Conservation (phyloP, 495 filamentous ascomycete species). For the Podospora pseudoanserina region DNA sequence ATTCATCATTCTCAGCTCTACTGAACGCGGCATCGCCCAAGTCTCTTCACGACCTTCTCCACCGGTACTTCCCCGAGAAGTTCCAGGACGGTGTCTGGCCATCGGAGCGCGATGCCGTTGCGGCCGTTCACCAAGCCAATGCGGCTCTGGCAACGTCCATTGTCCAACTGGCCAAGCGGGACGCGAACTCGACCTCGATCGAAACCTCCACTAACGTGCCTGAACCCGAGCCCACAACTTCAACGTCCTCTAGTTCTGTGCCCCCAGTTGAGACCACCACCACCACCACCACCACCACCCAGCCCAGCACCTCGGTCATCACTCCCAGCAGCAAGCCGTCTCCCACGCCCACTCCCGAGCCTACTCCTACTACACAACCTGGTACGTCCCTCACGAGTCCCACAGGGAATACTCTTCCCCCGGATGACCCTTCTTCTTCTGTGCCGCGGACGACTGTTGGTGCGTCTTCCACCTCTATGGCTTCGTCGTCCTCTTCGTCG, state of each 20-base stretch:
- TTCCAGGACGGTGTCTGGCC: conserved; percentile 37
- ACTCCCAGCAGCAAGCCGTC: conserved; percentile 17
- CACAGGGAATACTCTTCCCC: conserved; percentile 3
- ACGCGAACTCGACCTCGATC: conserved; percentile 18
- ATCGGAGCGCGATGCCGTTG: conserved; percentile 34
- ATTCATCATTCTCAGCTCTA: conserved; percentile 33
- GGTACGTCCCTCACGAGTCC: neutral
- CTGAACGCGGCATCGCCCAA: conserved; percentile 37
- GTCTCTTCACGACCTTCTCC: conserved; percentile 38
- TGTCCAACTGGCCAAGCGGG: conserved; percentile 40
- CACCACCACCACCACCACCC: conserved; percentile 8
- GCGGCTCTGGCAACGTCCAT: conserved; percentile 34
- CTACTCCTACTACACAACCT: conserved; percentile 10
- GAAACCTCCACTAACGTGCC: neutral
- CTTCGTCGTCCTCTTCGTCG: conserved; percentile 10
- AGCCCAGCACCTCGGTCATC: conserved; percentile 10
- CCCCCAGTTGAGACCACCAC: neutral
- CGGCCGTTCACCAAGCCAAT: conserved; percentile 31
- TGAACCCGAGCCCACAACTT: conserved; percentile 1
- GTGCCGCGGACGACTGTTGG: neutral
- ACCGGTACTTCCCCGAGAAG: conserved; percentile 36
- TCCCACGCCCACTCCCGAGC: neutral
- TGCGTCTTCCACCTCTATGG: conserved; percentile 15
- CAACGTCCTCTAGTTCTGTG: conserved; percentile 9
- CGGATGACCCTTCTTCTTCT: conserved; percentile 5